Base-by-base conservation (phyloP, 768 basidiomycete genomes). In the Neoboletus subvelutipes region DNA sequence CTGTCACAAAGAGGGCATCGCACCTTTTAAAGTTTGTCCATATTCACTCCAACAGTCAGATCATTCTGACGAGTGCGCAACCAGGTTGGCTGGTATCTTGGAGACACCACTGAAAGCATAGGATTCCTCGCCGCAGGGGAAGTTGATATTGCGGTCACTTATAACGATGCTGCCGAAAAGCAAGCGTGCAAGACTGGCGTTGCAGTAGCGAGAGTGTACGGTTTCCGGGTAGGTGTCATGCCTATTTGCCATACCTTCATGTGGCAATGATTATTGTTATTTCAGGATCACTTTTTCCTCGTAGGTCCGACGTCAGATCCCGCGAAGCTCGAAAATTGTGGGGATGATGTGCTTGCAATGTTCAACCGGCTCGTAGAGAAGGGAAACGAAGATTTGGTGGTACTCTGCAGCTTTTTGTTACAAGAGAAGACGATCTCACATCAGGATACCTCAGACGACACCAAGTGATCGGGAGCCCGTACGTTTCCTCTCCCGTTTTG, bases 1-100 rank as follows among this genome's bases (percentile, higher is more conserved):
- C 39, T 62, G 54, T 28, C 9, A 42, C 28, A 15, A 48, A 12
- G 26, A 55, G 24, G 47, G 55, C 2, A 73, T 52, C 67, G 62
- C 57, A 73, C 78, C 49, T 45, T 69, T 45, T 57, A 62, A 34
- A 37, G 73, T 49, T 59, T 47, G 50, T 58, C 66, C 39, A 71
- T 72, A 9, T 77, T 78, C 54, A 43, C 69, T 33, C 62, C 58
- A 3, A n/a, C 8, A 33, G 4, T 47, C 24, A 12, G 5, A 29
- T 37, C 28, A 5, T 5, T 34, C 29, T 39, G 40, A 50, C 37
- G 24, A 37, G 20, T 20, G 36, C 33, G 17, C 12, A 20, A 43
- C 13, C 52, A 83, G 82, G 75, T 83, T 24, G 82, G 72, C 10
- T 84, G 83, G 83, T 80, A 80, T 64, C 69, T 83, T 26, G 81